Evolutionary conservation across 306 rosid species (phyloP), one percentile per base, ranked within the genome.

Genomic region (Bauhinia variegata): DNA sequence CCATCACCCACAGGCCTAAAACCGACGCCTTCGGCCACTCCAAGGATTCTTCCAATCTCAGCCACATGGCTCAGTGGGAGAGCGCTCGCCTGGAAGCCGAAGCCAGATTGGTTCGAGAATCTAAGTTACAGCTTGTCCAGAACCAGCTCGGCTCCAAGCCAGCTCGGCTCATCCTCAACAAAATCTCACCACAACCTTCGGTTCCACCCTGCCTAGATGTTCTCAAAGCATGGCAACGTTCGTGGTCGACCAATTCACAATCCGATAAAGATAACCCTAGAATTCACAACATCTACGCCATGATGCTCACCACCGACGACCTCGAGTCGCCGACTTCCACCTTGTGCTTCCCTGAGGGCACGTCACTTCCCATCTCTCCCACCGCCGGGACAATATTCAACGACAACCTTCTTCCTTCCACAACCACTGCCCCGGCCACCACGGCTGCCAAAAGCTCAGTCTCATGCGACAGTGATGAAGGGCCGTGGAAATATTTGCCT

Each of bases 61-160:
- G 66, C 30, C 86, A 81, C 78, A 65, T 69, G 60, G 75, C 75
- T 54, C 80, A 81, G 30, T 77, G 82, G 82, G 82, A 77, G 68
- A 69, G 57, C 14, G 82, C 76, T 2, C 47, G 86, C n/a, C 62
- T 77, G 0, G 72, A 77, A 64, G 78, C 86, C 15, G 86, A 81
- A 60, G 72, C 80, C 6, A 64, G 78, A 32, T 38, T 66, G 9
- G 71, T 72, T 0, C 30, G 69, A 53, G 70, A 64, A 19, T 69
- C 78, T 64, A 69, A 52, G 72, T 48, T 31, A 2, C 28, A 23
- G 28, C 2, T 23, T 1, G 28, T 23, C 28, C 28, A 23, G 28
- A 16, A 28, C 8, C 58, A 55, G 19, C 65, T 11, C 44, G 18
- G n/a, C 11, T 1, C 56, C 32, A 8, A 18, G 49, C 36, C 32